Conservation (phyloP, 805 yeast species). For the Saccharomyces paradoxus region DNA sequence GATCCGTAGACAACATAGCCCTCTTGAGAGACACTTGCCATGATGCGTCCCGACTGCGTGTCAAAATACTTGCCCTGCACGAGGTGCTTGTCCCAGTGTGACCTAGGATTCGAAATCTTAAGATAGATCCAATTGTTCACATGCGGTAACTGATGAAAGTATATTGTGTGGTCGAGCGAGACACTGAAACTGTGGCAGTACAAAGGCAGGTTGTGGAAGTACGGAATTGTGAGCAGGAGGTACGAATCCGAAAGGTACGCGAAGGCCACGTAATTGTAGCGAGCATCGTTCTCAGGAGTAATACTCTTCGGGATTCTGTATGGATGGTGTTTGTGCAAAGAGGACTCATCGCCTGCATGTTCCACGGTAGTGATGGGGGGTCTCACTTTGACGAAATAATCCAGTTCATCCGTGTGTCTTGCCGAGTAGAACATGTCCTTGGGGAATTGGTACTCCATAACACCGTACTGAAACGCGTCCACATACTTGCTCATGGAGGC, state of each 20-base stretch:
- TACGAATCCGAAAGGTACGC: slow-evolving; percentile 55
- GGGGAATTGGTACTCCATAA: slow-evolving; percentile 31
- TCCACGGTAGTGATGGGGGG: slow-evolving; percentile 5
- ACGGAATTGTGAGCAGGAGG: slow-evolving; percentile 43
- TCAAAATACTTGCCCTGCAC: slow-evolving; percentile 51
- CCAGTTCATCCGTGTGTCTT: slow-evolving; percentile 12
- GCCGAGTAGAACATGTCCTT: slow-evolving; percentile 27
- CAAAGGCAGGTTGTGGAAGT: slow-evolving; percentile 41
- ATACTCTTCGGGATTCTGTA: slow-evolving; percentile 2
- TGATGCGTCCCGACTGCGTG: slow-evolving; percentile 39
- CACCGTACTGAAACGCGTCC: slow-evolving; percentile 29
- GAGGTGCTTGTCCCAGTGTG: slow-evolving; percentile 46
- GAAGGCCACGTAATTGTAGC: slow-evolving; percentile 47
- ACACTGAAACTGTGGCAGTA: slow-evolving; percentile 45
- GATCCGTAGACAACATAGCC: slow-evolving; percentile 37
- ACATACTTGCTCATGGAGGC: slow-evolving; percentile 12
- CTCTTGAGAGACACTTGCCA: slow-evolving; percentile 60
- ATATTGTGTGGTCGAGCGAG: slow-evolving; percentile 58
- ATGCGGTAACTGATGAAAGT: slow-evolving; percentile 45
- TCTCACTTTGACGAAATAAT: slow-evolving; percentile 23
- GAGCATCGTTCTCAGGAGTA: slow-evolving; percentile 18
- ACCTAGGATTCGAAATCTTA: slow-evolving; percentile 40
- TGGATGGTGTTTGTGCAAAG: background rate
- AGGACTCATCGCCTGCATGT: background rate
- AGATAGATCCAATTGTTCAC: slow-evolving; percentile 46